Percentiles rank a stretch among this genome's conserved stretches.
phyloP scores from a whole-genome alignment of 805 yeast genomes.

The Candida michaelii region DNA sequence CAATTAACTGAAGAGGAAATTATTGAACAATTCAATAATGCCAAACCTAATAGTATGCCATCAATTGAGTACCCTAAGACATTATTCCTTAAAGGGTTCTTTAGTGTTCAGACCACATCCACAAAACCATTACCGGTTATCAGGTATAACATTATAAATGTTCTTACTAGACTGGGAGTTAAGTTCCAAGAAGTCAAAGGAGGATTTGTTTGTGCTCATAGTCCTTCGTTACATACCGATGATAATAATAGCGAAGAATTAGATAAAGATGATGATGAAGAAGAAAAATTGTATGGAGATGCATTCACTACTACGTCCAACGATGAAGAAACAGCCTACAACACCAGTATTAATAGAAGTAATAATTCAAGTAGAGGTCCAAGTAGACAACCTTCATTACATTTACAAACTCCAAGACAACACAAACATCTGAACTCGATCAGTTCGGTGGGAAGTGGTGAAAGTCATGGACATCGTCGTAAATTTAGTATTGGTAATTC shows the following conservation, averaged over 20 bases:
- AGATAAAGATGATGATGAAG: constrained; percentile 25
- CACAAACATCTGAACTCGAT: constrained; percentile 42
- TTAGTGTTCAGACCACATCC: constrained; percentile 92
- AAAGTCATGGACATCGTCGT: constrained; percentile 48
- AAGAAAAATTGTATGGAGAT: constrained; percentile 37
- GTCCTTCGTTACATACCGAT: constrained; percentile 43
- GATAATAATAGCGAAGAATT: constrained; percentile 18
- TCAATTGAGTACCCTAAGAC: constrained; percentile 93
- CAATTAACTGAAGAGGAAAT: constrained; percentile 41
- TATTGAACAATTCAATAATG: constrained; percentile 45
- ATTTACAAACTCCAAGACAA: constrained; percentile 30
- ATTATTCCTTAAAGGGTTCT: constrained; percentile 86
- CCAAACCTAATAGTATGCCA: constrained; percentile 82
- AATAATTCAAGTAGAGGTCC: constrained; percentile 17
- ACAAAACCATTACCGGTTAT: constrained; percentile 89
- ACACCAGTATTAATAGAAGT: constrained; percentile 11
- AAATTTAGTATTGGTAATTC: constrained; percentile 65
- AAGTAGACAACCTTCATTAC: constrained; percentile 40
- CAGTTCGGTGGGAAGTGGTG: constrained; percentile 18
- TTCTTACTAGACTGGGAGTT: constrained; percentile 73
- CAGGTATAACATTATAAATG: constrained; percentile 77
- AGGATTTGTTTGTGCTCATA: constrained; percentile 83
- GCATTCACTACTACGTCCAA: constrained; percentile 37
- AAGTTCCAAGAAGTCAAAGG: constrained; percentile 88
- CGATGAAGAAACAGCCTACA: constrained; percentile 14